A percentile compares a stretch with the other conserved stretches of the same genome.
phyloP scores from a whole-genome alignment of 805 yeast species.

The Kuraishia molischiana region DNA sequence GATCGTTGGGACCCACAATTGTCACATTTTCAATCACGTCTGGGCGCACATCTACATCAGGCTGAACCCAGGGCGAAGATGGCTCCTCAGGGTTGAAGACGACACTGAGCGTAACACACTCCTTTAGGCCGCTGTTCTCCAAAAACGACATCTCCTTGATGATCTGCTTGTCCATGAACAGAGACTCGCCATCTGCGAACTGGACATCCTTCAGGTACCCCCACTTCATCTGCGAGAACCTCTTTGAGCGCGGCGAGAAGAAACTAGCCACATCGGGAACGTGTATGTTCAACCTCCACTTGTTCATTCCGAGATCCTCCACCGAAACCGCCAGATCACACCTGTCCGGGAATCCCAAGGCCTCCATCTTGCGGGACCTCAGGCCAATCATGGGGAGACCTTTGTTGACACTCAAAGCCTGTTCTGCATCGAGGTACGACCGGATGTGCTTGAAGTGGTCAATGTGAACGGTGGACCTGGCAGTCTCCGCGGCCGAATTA shows the following conservation, averaged over 20 bases:
- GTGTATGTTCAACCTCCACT: slow-evolving; percentile 2
- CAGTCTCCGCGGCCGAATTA: neutral
- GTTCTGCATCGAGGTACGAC: neutral
- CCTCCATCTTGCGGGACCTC: neutral
- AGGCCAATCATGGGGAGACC: neutral
- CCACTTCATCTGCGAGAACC: neutral
- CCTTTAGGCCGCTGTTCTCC: neutral
- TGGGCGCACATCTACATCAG: slow-evolving; percentile 4
- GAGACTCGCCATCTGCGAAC: slow-evolving; percentile 7
- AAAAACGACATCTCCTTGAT: slow-evolving; percentile 5
- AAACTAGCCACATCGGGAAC: slow-evolving; percentile 3
- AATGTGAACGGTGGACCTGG: neutral
- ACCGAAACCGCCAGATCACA: slow-evolving; percentile 2
- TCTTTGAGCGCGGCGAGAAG: neutral
- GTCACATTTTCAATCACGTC: slow-evolving; percentile 6
- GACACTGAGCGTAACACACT: slow-evolving; percentile 12
- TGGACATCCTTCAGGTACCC: slow-evolving; percentile 3
- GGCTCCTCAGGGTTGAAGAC: slow-evolving; percentile 12
- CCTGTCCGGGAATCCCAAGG: neutral
- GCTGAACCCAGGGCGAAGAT: slow-evolving; percentile 2
- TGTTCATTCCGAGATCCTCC: slow-evolving; percentile 1
- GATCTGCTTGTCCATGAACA: slow-evolving; percentile 11
- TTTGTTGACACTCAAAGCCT: neutral
- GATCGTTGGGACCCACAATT: slow-evolving; percentile 2
- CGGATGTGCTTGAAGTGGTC: neutral